Base-by-base conservation (phyloP, 2,329 filamentous ascomycete species). In the Juglanconis sp. region DNA sequence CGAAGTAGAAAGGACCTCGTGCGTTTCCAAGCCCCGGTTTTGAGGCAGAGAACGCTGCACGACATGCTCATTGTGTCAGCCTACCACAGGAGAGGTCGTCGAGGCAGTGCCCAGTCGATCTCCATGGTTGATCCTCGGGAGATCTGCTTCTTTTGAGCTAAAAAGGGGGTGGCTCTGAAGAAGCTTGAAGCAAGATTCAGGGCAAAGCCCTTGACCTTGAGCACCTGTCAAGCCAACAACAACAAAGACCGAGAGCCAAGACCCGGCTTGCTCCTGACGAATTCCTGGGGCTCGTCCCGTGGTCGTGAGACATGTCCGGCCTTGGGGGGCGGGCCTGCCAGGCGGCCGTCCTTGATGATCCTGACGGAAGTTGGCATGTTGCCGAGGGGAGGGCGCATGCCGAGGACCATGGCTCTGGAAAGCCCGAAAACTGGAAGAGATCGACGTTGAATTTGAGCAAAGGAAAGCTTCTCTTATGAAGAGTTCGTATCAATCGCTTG, bases 131-230 rank as follows among this genome's bases (percentile, higher is more conserved):
- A 58, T 56, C 56, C n/a, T 17, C 56, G 56, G 56, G 31, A 48
- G 56, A 59, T 56, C 48, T 62, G 48, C 60, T 55, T 46, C 13
- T 60, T 24, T 36, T 56, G 51, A 53, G 56, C 44, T 50, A 42
- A 35, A 59, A 50, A 56, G 49, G 60, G 57, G 53, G 53, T 54
- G 53, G 57, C 53, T 53, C 49, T 38, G 56, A 35, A 13, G 31
- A 30, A 42, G 35, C 17, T n/a, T 11, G 24, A 24, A 24, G 24
- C 24, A 24, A 48, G 40, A 11, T 48, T 48, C 42, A 8, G 34
- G 10, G 31, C 31, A 35, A 38, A 38, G 53, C 32, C 32, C 15
- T 38, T n/a, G 32, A 10, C n/a, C 24, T 24, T 24, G 24, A 24
- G 24, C 2, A 24, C 24, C 24, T 24, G 24, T 24, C 24, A 24